Evolutionary conservation across 2,329 filamentous ascomycete species (phyloP).

Genomic region (Lachnellula arida): DNA sequence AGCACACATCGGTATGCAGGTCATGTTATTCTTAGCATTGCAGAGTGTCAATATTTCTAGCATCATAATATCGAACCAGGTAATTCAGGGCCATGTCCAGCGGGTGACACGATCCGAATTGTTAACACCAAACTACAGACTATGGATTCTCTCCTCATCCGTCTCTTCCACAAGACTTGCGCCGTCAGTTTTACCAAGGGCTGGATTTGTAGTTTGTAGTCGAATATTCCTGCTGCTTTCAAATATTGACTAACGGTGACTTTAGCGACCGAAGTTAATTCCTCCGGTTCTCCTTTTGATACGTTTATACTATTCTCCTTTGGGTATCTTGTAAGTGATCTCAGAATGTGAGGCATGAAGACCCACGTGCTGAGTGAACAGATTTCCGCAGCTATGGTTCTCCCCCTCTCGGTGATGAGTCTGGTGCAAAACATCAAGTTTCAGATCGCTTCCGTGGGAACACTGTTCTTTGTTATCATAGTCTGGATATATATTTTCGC

Average conservation of each 20-base stretch:
- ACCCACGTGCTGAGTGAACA: background rate
- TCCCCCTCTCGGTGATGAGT: conserved; percentile 5
- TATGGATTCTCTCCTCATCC: conserved; percentile 2
- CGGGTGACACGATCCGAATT: background rate
- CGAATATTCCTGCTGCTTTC: too few relatives aligned
- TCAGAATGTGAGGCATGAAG: too few relatives aligned
- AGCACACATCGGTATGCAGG: conserved; percentile 2
- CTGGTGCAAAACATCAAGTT: conserved; percentile 6
- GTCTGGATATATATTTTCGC: too few relatives aligned
- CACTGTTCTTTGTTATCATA: background rate
- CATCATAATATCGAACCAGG: conserved; percentile 8
- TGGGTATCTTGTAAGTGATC: too few relatives aligned
- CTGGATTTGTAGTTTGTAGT: conserved; percentile 1
- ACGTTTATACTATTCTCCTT: too few relatives aligned
- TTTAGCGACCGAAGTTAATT: too few relatives aligned
- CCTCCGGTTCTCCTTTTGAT: too few relatives aligned
- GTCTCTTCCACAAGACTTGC: conserved; percentile 4
- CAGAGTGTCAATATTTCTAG: conserved; percentile 7
- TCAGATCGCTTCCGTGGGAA: conserved; percentile 1
- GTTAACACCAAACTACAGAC: background rate
- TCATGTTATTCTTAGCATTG: conserved; percentile 2
- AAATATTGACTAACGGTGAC: too few relatives aligned
- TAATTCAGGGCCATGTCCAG: background rate
- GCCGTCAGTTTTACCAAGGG: conserved; percentile 2
- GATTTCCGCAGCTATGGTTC: conserved; percentile 2